Percentiles rank a stretch among this genome's conserved stretches.
Evolutionary conservation across 164 flowering plant species (phyloP).

Genomic region (grape (Vitis vinifera)): ASM3070453v1 NC_081807.1:914501-915000

Average conservation of each 20-base stretch:
- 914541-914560: neutral
- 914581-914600: neutral
- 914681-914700: conserved; percentile 31
- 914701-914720: conserved; percentile 22
- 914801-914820: conserved; percentile 26
- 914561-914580: neutral
- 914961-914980: no score
- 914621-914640: conserved; percentile 10
- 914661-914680: conserved; percentile 39
- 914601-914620: neutral
- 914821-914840: conserved; percentile 11
- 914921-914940: no score
- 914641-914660: conserved; percentile 29
- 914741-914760: conserved; percentile 30
- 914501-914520: no score
- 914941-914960: no score
- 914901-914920: no score
- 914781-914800: conserved; percentile 36
- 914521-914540: no score
- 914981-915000: no score
- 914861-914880: conserved; percentile 6
- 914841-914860: conserved; percentile 8
- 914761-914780: conserved; percentile 41
- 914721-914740: conserved; percentile 27
- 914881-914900: neutral